Evolutionary conservation across 768 basidiomycete species (phyloP), one percentile per base, ranked within the genome.

Genomic region (Boletus subcaerulescens): DNA sequence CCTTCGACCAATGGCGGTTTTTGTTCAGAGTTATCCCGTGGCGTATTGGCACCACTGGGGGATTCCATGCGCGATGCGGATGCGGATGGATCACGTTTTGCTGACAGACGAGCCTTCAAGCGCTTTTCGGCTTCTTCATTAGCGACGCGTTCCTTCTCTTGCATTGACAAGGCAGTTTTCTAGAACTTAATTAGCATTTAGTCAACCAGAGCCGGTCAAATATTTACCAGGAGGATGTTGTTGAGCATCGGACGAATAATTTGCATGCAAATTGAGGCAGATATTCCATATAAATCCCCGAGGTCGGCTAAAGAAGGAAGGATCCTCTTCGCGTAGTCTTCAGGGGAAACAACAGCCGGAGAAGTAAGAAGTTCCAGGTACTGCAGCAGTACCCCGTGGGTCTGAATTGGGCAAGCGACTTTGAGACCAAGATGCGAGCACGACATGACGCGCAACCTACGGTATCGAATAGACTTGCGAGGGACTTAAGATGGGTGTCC

Each of bases 261-360:
- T 66, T 95, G 93, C 91, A 98, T 97, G 50, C 93, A 92, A 52
- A 97, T 86, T 13, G 90, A 83, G 36, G 89, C 84, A 55, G 86
- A 84, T 43, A 99, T 83, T 8, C 88, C 90, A 70, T 89, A 98
- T 38, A 79, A 77, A 48, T 80, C 76, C 49, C 85, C 85, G 10
- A 98, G 79, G 29, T 91, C 87, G 2, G 74, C 72, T 11, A 97
- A 74, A 17, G 89, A 74, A 5, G 96, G 95, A 7, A 95, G 73
- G 22, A 92, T 76, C 62, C 80, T 83, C 41, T 79, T 79, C 17
- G 86, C 82, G 63, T 94, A 95, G 51, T 91, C 88, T 52, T 85
- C 78, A 0, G 86, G 73, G 15, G 81, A 65, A 20, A 96, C 73
- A 12, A 89, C 83, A 18, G 79, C 73, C 12, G 88, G 84, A 18